Evolutionary conservation across 1,284 basidiomycete genomes (phyloP), one percentile per base, ranked within the genome.

Genomic region (Cystobasidium sp.): DNA sequence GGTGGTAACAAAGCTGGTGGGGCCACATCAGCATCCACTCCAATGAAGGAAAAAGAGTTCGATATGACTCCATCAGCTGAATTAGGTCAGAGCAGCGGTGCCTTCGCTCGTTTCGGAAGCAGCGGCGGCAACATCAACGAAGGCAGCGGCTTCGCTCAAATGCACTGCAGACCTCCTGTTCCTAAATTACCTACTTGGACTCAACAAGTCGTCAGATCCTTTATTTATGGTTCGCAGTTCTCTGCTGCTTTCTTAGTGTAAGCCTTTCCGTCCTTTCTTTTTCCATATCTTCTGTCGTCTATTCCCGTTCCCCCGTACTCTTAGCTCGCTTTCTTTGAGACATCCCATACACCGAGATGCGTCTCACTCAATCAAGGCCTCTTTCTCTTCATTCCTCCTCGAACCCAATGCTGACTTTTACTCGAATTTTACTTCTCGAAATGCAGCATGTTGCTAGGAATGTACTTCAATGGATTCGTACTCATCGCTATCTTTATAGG

Each of bases 391-490:
- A n/a, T n/a, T n/a, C n/a, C n/a, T n/a, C n/a, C n/a, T n/a, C n/a
- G n/a, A n/a, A n/a, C n/a, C n/a, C n/a, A n/a, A n/a, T n/a, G n/a
- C n/a, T n/a, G n/a, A n/a, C n/a, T n/a, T n/a, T n/a, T n/a, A n/a
- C n/a, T n/a, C n/a, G n/a, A n/a, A n/a, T n/a, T n/a, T n/a, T n/a
- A n/a, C n/a, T n/a, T n/a, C n/a, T 37, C 24, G 22, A 44, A 16
- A 43, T 49, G 4, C 39, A 56, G 66, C 37, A 82, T 83, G 82
- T 75, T 83, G 2, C 78, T 84, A 56, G 84, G 81, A 16, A 84
- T 84, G 83, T 84, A 82, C 80, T 84, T 80, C 79, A 84, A 84
- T 77, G 82, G 77, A 20, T 68, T 51, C 49, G 24, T 75, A n/a
- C 68, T 75, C 58, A 46, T 75, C 47, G 66, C 67, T 55, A 75